Conservation (phyloP, 176 grass and related monocot genomes). For the Bonia amplexicaulis region DNA sequence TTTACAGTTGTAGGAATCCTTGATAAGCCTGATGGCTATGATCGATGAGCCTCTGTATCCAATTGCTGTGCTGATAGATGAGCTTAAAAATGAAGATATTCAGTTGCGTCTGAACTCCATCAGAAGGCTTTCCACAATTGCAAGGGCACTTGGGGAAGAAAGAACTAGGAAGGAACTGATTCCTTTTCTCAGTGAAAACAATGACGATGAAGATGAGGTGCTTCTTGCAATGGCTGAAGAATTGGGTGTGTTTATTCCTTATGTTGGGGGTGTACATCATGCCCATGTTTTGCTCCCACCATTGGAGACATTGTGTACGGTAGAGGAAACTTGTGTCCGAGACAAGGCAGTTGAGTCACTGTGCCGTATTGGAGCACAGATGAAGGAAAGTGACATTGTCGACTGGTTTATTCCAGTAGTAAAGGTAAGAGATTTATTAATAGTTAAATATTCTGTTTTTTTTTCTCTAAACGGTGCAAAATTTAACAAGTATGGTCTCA, state of each 20-base stretch:
- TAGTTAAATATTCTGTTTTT: neutral
- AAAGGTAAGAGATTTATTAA: slow-evolving; percentile 46
- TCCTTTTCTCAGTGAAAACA: slow-evolving; percentile 95
- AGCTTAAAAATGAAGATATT: slow-evolving; percentile 97
- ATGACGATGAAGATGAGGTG: slow-evolving; percentile 96
- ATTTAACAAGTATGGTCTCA: neutral
- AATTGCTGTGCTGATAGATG: slow-evolving; percentile 87
- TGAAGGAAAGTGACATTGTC: slow-evolving; percentile 80
- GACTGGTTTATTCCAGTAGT: slow-evolving; percentile 69
- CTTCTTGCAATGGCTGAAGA: slow-evolving; percentile 98
- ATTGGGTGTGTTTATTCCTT: slow-evolving; percentile 89
- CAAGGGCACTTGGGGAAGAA: slow-evolving; percentile 87
- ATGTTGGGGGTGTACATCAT: slow-evolving; percentile 89
- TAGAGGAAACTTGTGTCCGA: slow-evolving; percentile 93
- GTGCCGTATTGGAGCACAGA: slow-evolving; percentile 87
- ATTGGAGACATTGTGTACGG: slow-evolving; percentile 78
- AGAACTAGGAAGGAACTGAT: slow-evolving; percentile 91
- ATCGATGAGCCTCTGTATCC: slow-evolving; percentile 86
- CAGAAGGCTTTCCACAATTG: slow-evolving; percentile 85
- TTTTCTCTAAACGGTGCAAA: neutral
- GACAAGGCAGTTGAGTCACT: slow-evolving; percentile 93
- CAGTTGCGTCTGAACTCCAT: slow-evolving; percentile 90
- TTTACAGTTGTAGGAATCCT: slow-evolving; percentile 17
- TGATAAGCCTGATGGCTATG: slow-evolving; percentile 57
- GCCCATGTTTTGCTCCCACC: slow-evolving; percentile 81